Evolutionary conservation across 2,329 filamentous ascomycete genomes (phyloP).

Genomic region (Canariomyces notabilis): DNA sequence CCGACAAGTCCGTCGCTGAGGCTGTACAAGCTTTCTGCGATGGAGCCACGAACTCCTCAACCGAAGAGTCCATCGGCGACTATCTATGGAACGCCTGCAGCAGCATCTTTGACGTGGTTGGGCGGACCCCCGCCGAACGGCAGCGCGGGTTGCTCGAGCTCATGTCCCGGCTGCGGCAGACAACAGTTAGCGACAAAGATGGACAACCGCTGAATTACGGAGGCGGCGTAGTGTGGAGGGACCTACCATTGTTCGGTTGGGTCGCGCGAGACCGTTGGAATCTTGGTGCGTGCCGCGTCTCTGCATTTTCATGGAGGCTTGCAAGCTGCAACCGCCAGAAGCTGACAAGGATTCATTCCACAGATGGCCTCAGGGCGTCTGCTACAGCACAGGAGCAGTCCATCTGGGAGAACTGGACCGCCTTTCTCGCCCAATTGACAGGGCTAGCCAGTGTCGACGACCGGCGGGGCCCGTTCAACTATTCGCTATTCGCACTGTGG

Average conservation of each 20-base stretch:
- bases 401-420: constrained; percentile 21
- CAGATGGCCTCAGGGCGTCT: constrained; percentile 19
- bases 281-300: constrained; percentile 23
- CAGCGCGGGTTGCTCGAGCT: constrained; percentile 25
- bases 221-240: constrained; percentile 25
- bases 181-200: constrained; percentile 11
- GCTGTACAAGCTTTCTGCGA: constrained; percentile 15
- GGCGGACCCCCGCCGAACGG: constrained; percentile 17
- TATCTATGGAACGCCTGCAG: constrained; percentile 24
- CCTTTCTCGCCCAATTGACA: constrained; percentile 28
- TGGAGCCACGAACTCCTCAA: not conserved
- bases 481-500: constrained; percentile 29
- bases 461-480: constrained; percentile 22
- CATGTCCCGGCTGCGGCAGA: constrained; percentile 19
- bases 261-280: constrained; percentile 27
- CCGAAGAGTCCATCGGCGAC: no score
- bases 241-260: constrained; percentile 28
- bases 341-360: not conserved
- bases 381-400: constrained; percentile 11
- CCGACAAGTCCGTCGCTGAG: not conserved
- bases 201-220: constrained; percentile 21
- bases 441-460: constrained; percentile 7
- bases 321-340: not conserved
- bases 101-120: constrained; percentile 24
- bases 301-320: not conserved